Base-by-base conservation (phyloP, 306 rosid species). In the Ceratonia siliqua region DNA sequence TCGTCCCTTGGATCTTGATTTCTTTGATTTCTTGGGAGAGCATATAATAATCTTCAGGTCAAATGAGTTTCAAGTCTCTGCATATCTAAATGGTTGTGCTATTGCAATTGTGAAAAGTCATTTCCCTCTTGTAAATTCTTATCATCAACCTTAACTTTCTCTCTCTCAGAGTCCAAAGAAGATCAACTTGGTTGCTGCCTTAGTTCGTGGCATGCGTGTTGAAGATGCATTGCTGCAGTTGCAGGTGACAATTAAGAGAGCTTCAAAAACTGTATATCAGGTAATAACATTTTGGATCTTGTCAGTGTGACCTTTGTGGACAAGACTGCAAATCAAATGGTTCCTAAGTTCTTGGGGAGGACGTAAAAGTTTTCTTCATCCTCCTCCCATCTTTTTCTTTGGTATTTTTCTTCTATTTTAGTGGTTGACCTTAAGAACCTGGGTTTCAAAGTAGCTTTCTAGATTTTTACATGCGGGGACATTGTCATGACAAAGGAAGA, bases 171-270 rank as follows among this genome's bases (percentile, higher is more conserved):
- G 96, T 83, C 98, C 97, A 43, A 94, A 91, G 88, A 94, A 94
- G 87, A 78, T 91, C 73, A 94, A 94, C 88, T 86, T 94, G 91
- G 97, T 94, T 65, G 97, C 96, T 80, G 93, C 94, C 55, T 78
- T 91, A 68, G 93, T 91, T 33, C 96, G 97, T 77, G 98, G 98
- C 24, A 94, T 94, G 98, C 98, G 91, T 46, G 98, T 94, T 77
- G 96, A 94, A 79, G 98, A 94, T 85, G 98, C 98, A 66, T 81
- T 91, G 77, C 28, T 91, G 84, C 98, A 94, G 85, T 82, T 91
- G 86, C 93, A 94, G 86, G 80, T 94, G 76, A 88, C 93, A 8
- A 71, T 91, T 21, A 94, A 94, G 87, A 87, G 98, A 79, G 98
- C 98, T 49, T 39, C 96, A 75, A 94, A 91, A 75, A 90, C 98